Base-by-base conservation (phyloP, 106 monocot genomes). In the Alisma plantagoaquatica region DNA sequence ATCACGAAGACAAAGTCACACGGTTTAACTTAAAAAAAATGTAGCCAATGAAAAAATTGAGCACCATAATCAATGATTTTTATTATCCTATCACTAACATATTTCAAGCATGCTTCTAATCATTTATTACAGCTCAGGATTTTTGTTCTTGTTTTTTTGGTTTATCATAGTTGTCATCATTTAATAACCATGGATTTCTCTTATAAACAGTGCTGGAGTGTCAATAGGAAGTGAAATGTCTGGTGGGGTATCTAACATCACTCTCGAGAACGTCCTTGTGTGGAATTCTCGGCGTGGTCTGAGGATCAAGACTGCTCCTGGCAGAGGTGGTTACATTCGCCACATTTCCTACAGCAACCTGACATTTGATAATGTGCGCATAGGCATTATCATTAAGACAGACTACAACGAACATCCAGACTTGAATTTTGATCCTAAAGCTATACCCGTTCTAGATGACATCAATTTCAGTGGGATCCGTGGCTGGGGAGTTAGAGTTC, bases 161-260 rank as follows among this genome's bases (percentile, higher is more conserved):
- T n/a, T n/a, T n/a, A n/a, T n/a, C n/a, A n/a, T n/a, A n/a, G n/a
- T n/a, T n/a, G n/a, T n/a, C n/a, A n/a, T n/a, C n/a, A n/a, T n/a
- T n/a, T n/a, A n/a, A n/a, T n/a, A n/a, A n/a, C n/a, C n/a, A n/a
- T n/a, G n/a, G n/a, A n/a, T n/a, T n/a, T n/a, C n/a, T n/a, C n/a
- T n/a, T n/a, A n/a, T 0, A 4, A 63, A 26, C 79, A 74, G 90
- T 73, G 90, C 90, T 57, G 84, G 90, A 22, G 51, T 91, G 45
- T 91, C 90, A 29, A 91, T 91, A 23, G 90, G 90, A 57, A 91
- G 90, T 43, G 90, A 91, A 64, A 87, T 94, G 93, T 94, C 93
- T n/a, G 93, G 93, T 22, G 93, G 93, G 1, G 67, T 87, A 16
- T 71, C 84, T 27, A 80, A 84, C 27, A 47, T 91, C 17, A 84